phyloP scores from a whole-genome alignment of 2,329 filamentous ascomycete genomes.

The Simplicillium sp. region DNA sequence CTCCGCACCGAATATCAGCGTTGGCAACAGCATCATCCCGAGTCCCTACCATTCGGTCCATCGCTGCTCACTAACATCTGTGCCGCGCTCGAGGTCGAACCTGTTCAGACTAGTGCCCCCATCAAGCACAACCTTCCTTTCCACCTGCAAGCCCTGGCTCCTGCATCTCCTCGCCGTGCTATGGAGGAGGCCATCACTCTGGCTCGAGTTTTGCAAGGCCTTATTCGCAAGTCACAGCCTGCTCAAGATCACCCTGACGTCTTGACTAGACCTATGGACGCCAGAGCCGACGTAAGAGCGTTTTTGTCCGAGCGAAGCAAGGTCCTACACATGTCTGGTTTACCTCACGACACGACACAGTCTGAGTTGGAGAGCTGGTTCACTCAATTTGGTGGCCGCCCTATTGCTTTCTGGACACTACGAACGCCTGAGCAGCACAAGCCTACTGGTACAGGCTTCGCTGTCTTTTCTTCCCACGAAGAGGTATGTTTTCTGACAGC shows the following conservation, averaged over 20 bases:
- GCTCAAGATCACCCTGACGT: constrained; percentile 91
- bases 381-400: constrained; percentile 93
- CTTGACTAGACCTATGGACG: constrained; percentile 90
- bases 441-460: constrained; percentile 96
- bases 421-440: constrained; percentile 98
- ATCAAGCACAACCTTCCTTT: constrained; percentile 99
- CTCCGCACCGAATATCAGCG: constrained; percentile 94
- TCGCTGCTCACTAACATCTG: constrained; percentile 96
- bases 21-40: constrained; percentile 97
- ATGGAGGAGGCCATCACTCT: constrained; percentile 97
- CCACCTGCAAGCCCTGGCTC: constrained; percentile 90
- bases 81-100: constrained; percentile 94
- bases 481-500: constrained; percentile 57
- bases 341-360: constrained; percentile 96
- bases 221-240: constrained; percentile 95
- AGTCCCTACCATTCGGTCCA: constrained; percentile 92
- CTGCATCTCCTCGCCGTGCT: constrained; percentile 86
- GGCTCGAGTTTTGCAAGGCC: constrained; percentile 79
- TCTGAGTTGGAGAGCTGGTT: constrained; percentile 99
- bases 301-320: constrained; percentile 96
- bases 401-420: constrained; percentile 98
- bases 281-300: constrained; percentile 87
- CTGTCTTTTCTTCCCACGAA: constrained; percentile 97
- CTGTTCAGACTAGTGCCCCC: constrained; percentile 91
- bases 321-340: constrained; percentile 92